Percentiles rank a stretch among this genome's conserved stretches.
Evolutionary conservation across 345 rosid genomes (phyloP).

Genomic region (Heritiera fomes): DNA sequence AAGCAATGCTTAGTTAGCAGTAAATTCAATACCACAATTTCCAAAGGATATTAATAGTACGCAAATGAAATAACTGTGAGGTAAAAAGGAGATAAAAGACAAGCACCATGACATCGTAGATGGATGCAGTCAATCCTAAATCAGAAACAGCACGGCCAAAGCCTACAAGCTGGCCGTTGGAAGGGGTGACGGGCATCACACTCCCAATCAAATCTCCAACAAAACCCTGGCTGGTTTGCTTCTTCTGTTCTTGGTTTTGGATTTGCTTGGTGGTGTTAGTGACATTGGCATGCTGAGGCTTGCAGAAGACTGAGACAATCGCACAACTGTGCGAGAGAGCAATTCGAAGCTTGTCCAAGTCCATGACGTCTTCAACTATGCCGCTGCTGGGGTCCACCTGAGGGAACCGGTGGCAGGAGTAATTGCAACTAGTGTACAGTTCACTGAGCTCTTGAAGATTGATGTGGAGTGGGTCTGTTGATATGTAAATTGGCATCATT

Average conservation of each 20-base stretch:
- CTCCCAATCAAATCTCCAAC: conserved; percentile 43
- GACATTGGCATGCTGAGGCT: conserved; percentile 32
- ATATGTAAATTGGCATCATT: conserved; percentile 54
- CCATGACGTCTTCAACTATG: conserved; percentile 30
- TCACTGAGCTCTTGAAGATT: conserved; percentile 44
- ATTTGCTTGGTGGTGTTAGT: conserved; percentile 5
- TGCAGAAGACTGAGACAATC: conserved; percentile 72
- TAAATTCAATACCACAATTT: neutral
- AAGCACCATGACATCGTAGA: conserved; percentile 60
- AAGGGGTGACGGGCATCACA: conserved; percentile 51
- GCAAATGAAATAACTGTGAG: neutral
- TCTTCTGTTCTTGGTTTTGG: conserved; percentile 19
- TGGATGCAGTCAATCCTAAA: conserved; percentile 75
- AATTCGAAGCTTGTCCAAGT: conserved; percentile 55
- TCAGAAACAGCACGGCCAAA: conserved; percentile 91
- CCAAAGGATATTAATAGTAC: neutral
- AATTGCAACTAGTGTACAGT: conserved; percentile 59
- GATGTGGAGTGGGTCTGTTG: conserved; percentile 55
- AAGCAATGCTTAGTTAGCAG: neutral
- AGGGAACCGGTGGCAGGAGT: conserved; percentile 64
- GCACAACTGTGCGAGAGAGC: conserved; percentile 66
- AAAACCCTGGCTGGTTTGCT: conserved; percentile 29
- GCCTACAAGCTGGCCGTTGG: conserved; percentile 62
- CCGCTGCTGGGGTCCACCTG: conserved; percentile 29
- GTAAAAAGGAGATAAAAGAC: neutral